Evolutionary conservation across 2,329 filamentous ascomycete genomes (phyloP).

Genomic region (Fusarium devonianum): DNA sequence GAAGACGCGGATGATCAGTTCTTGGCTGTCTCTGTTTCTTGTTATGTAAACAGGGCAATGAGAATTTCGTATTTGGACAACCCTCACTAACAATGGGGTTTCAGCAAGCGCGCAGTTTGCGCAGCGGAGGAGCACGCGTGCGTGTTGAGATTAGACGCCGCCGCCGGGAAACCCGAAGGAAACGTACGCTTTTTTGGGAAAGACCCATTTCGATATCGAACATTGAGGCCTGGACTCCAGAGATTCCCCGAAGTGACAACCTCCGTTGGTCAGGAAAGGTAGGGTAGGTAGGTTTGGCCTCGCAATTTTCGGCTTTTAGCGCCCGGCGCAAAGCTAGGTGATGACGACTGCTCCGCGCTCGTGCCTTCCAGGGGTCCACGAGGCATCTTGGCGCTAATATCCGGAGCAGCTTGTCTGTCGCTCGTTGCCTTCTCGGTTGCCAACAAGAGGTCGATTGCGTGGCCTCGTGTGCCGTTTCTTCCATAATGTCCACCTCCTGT

Average conservation of each 20-base stretch:
- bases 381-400: constrained; percentile 34
- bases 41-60: constrained; percentile 12
- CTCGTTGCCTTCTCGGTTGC: constrained; percentile 4
- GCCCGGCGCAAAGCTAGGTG: constrained; percentile 6
- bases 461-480: constrained; percentile 34
- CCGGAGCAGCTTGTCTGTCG: constrained; percentile 21
- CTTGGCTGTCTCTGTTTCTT: constrained; percentile 32
- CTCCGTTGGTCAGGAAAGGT: too few relatives aligned
- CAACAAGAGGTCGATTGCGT: constrained; percentile 27
- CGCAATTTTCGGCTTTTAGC: background rate
- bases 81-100: background rate
- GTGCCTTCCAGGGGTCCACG: constrained; percentile 28
- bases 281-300: too few relatives aligned
- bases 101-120: background rate
- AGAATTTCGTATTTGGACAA: constrained; percentile 9
- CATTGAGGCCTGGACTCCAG: too few relatives aligned
- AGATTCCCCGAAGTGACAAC: too few relatives aligned
- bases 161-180: too few relatives aligned
- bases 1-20: constrained; percentile 22
- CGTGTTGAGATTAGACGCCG: constrained; percentile 1
- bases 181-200: too few relatives aligned
- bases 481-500: constrained; percentile 31
- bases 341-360: constrained; percentile 20
- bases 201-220: too few relatives aligned
- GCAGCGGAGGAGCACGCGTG: too few relatives aligned